Base-by-base conservation (phyloP, 352 stramenopile genomes). In the Globisporangium nagaii region DNA sequence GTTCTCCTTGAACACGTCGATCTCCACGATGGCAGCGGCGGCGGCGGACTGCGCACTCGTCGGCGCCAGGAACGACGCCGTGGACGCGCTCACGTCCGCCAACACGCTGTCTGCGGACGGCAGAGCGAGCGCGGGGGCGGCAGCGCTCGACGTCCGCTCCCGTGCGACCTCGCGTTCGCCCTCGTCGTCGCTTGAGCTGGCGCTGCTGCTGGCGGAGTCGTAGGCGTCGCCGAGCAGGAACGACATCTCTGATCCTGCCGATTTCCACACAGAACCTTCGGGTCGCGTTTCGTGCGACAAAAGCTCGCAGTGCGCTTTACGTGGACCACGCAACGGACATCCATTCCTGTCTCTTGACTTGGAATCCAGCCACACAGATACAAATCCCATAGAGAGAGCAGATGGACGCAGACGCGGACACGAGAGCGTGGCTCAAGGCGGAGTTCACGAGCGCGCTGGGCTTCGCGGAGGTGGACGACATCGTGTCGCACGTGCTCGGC, bases 381-480 rank as follows among this genome's bases (percentile, higher is more conserved):
- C 32, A 46, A 28, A 28, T 11, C 20, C 17, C 25, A 53, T 32
- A 31, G 27, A 7, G n/a, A 37, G 15, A 25, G 19, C 4, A 44
- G 0, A 66, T 61, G 52, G 71, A 71, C 49, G n/a, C 36, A 9
- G 62, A 71, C 58, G 35, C 58, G 25, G 50, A 63, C 22, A 79
- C 63, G n/a, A 70, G 52, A 24, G 28, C 56, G 39, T 88, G 73
- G 77, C 73, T 90, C 37, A 81, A 77, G 57, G 22, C 40, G 15
- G 79, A 90, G 70, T 67, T 88, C 31, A 60, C 65, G 68, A 70
- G 54, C 54, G 75, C 76, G 24, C 63, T 90, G 51, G 80, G 80
- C 47, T 90, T 90, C 62, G 51, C 61, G 6, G 77, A 90, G 47
- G 80, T 90, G 35, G 71, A 84, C 30, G 80, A 90, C 52, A 90